Evolutionary conservation across 139 green algal species (phyloP).

Genomic region (Monoraphidium neglectum): DNA sequence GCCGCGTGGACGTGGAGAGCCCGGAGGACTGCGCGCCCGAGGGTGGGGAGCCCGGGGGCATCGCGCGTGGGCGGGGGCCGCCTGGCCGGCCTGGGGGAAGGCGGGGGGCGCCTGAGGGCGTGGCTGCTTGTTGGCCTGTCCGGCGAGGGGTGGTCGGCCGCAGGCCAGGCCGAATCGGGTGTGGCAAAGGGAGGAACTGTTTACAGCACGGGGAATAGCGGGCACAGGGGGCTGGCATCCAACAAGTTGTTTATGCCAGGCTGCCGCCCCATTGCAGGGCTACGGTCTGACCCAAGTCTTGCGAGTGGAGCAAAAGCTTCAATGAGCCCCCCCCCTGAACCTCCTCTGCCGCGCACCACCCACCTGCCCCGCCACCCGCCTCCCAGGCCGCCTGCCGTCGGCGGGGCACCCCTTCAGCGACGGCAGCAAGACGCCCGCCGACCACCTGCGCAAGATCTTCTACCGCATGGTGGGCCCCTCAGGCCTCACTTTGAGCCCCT

Average conservation of each 20-base stretch:
- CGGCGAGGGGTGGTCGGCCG: background rate
- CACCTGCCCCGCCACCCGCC: background rate
- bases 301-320: no score
- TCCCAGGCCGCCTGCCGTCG: conserved; percentile 1
- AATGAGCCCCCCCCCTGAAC: no score
- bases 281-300: no score
- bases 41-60: conserved; percentile 75
- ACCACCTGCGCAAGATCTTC: conserved; percentile 85
- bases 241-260: no score
- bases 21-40: conserved; percentile 72
- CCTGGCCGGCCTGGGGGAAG: no score
- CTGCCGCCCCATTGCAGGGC: no score
- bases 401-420: conserved; percentile 61
- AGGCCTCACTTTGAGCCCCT: no score
- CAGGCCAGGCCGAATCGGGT: background rate
- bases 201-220: background rate
- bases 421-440: conserved; percentile 33
- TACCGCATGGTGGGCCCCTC: conserved; percentile 81
- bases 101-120: no score
- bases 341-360: background rate
- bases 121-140: background rate
- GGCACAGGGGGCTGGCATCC: no score
- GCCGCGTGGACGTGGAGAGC: conserved; percentile 64
- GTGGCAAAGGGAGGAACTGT: background rate
- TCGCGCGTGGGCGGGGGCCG: no score